phyloP scores from a whole-genome alignment of 2,329 filamentous ascomycete species.

The Fusarium longipes region DNA sequence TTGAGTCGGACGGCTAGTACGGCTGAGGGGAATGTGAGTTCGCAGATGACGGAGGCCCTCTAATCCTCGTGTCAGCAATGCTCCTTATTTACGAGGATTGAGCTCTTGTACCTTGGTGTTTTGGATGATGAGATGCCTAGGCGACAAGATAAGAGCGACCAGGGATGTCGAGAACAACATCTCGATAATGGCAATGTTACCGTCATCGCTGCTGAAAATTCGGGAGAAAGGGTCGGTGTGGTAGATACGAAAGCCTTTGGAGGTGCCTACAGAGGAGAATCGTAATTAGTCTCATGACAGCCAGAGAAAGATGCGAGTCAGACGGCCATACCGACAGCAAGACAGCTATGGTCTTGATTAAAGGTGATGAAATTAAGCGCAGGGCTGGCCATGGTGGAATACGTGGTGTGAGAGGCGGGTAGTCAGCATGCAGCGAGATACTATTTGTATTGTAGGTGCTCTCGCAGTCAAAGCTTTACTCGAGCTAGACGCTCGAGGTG shows the following conservation, averaged over 20 bases:
- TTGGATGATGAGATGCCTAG: constrained; percentile 91
- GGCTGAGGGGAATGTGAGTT: constrained; percentile 97
- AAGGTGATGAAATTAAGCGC: constrained; percentile 98
- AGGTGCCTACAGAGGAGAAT: constrained; percentile 71
- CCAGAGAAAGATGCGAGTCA: constrained; percentile 9
- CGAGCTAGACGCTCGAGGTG: background rate
- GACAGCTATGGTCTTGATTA: constrained; percentile 97
- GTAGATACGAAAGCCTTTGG: constrained; percentile 94
- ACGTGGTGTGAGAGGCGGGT: background rate
- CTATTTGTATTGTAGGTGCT: background rate
- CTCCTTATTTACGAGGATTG: background rate
- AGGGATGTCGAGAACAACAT: constrained; percentile 99
- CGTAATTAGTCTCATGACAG: constrained; percentile 16
- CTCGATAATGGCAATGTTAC: constrained; percentile 95
- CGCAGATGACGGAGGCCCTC: constrained; percentile 88
- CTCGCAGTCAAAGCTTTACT: background rate
- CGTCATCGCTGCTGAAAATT: constrained; percentile 93
- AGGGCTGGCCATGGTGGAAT: constrained; percentile 69
- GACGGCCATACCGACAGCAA: constrained; percentile 82
- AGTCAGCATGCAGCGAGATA: background rate
- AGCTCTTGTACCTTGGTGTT: constrained; percentile 84
- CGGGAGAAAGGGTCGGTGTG: constrained; percentile 96
- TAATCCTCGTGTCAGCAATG: constrained; percentile 48
- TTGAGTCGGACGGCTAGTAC: constrained; percentile 95
- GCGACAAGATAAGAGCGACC: constrained; percentile 91